A percentile compares a stretch with the other conserved stretches of the same genome.
These are phyloP conservation scores for Calocybe cyanea DNA, from an alignment of 768 basidiomycete genomes.

Conservation along the genomic window DNA sequence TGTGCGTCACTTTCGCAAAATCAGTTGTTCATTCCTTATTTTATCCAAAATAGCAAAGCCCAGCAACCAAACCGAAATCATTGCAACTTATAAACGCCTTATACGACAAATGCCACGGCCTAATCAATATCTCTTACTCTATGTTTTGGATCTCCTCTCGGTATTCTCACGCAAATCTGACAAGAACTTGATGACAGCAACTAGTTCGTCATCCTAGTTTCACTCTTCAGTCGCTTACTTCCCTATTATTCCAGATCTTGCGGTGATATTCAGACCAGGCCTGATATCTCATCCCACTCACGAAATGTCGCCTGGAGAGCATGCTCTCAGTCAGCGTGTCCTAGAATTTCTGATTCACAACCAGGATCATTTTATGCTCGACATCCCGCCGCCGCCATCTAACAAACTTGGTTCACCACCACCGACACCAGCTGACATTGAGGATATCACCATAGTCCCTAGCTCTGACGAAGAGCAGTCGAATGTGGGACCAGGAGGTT, in stretches of 20 bases:
- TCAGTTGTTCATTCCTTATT: conserved; percentile 1
- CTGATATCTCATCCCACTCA: conserved; percentile 87
- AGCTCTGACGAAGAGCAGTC: conserved; percentile 48
- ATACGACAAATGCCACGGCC: conserved; percentile 82
- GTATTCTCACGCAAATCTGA: conserved; percentile 91
- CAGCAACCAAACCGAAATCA: conserved; percentile 69
- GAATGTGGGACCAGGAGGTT: conserved; percentile 37
- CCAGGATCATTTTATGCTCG: conserved; percentile 93
- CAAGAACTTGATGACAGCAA: conserved; percentile 93
- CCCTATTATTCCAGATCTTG: conserved; percentile 61
- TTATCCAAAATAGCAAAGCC: conserved; percentile 48
- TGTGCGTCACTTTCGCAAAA: conserved; percentile 37
- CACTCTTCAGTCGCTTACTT: background rate
- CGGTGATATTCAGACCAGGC: conserved; percentile 95
- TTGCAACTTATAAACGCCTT: conserved; percentile 77
- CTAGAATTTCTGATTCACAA: conserved; percentile 96
- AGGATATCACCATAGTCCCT: conserved; percentile 40
- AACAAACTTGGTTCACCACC: conserved; percentile 10
- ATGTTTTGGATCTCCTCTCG: conserved; percentile 92
- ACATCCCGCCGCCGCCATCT: conserved; percentile 67
- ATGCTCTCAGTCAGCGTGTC: conserved; percentile 83
- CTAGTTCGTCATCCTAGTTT: conserved; percentile 56
- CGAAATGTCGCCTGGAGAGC: conserved; percentile 82
- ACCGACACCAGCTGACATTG: conserved; percentile 31
- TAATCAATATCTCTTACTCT: conserved; percentile 95